These are phyloP conservation scores for Botrytis fabae DNA, from an alignment of 2,329 filamentous ascomycete species.

Conservation along the genomic window DNA sequence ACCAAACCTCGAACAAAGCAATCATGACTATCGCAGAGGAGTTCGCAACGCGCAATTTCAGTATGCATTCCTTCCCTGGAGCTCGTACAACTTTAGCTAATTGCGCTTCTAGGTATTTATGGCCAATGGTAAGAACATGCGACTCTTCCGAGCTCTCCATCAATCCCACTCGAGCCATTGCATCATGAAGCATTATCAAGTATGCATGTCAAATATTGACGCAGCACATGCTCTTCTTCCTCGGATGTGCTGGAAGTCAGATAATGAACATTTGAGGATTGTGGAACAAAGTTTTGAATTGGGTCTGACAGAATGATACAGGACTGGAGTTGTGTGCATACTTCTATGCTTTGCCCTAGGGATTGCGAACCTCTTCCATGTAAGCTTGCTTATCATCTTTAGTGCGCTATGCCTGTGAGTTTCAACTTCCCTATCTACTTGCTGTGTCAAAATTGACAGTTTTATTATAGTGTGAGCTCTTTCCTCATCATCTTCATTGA, in stretches of 20 bases:
- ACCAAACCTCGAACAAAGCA: slow-evolving; percentile 36
- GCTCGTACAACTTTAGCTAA: slow-evolving; percentile 30
- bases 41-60: slow-evolving; percentile 73
- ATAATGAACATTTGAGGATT: not conserved
- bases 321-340: slow-evolving; percentile 70
- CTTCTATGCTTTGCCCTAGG: slow-evolving; percentile 69
- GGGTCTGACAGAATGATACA: slow-evolving; percentile 41
- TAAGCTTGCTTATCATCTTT: slow-evolving; percentile 48
- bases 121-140: slow-evolving; percentile 66
- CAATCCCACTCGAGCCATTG: slow-evolving; percentile 7
- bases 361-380: slow-evolving; percentile 65
- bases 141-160: slow-evolving; percentile 20
- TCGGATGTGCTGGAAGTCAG: not conserved
- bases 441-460: slow-evolving; percentile 22
- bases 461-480: slow-evolving; percentile 58
- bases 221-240: not conserved
- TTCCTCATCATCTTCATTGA: slow-evolving; percentile 83
- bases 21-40: slow-evolving; percentile 72
- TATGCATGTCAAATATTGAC: not conserved
- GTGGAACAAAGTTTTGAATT: slow-evolving; percentile 10
- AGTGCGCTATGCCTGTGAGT: slow-evolving; percentile 56
- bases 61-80: slow-evolving; percentile 49
- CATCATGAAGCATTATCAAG: slow-evolving; percentile 13
- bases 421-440: not conserved
- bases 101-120: slow-evolving; percentile 60